A percentile compares a stretch with the other conserved stretches of the same genome.
Evolutionary conservation across 805 yeast genomes (phyloP).

Genomic region (Sungouiozyma ichnusensis): DNA sequence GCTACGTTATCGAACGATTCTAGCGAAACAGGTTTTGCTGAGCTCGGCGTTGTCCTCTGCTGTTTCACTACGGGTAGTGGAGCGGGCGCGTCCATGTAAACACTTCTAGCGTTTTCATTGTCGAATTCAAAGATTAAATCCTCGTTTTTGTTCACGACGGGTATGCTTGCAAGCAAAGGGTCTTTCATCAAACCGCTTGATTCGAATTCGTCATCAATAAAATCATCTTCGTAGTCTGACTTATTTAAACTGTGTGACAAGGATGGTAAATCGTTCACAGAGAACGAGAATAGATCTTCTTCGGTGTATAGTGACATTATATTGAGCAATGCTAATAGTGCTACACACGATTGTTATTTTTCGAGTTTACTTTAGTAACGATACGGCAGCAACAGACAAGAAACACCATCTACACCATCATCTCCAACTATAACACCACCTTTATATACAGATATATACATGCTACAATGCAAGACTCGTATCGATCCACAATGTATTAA

Average conservation of each 20-base stretch:
- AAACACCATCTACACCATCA: background rate
- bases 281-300: slow-evolving; percentile 8
- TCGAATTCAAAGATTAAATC: slow-evolving; percentile 5
- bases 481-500: background rate
- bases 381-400: background rate
- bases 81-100: slow-evolving; percentile 1
- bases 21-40: slow-evolving; percentile 1
- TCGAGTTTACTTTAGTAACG: no score
- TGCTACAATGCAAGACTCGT: background rate
- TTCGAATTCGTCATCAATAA: slow-evolving; percentile 4
- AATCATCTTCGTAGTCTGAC: slow-evolving; percentile 1
- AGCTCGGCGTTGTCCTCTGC: background rate
- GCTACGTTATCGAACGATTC: slow-evolving; percentile 18
- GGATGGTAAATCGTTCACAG: slow-evolving; percentile 5
- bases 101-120: slow-evolving; percentile 1
- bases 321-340: no score
- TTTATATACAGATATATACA: no score
- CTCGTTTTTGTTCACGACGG: slow-evolving; percentile 1
- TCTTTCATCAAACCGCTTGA: slow-evolving; percentile 1
- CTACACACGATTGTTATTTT: background rate
- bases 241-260: slow-evolving; percentile 5
- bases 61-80: slow-evolving; percentile 1
- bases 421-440: background rate
- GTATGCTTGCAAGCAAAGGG: background rate
- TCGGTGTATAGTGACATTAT: slow-evolving; percentile 4